Evolutionary conservation across 352 stramenopile genomes (phyloP), one percentile per base, ranked within the genome.

Genomic region (Globisporangium echinulatum): DNA sequence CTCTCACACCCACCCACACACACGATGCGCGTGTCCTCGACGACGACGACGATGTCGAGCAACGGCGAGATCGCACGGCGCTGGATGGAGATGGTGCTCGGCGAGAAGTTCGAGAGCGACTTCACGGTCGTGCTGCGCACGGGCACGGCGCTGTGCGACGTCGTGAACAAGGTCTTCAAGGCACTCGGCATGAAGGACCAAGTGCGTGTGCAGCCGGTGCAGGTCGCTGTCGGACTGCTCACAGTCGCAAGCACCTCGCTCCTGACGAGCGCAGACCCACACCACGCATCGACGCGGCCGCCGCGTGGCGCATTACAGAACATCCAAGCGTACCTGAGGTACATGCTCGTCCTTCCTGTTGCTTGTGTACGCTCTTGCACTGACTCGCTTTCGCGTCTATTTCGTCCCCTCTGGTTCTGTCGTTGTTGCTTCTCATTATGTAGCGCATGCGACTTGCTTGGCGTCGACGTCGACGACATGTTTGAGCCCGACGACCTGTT

Each of bases 11-110:
- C 3, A 44, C 40, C 48, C 9, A 7, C 10, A 49, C 15, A 14
- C n/a, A 46, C 33, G 48, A 67, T 67, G 67, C 66, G 79, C 17
- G 73, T 72, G 54, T 66, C 74, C 25, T 33, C 25, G 25, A 33
- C 25, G 25, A 33, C 25, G 25, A 70, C 70, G 60, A 69, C 75
- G 49, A n/a, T 58, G 46, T 67, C 63, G 63, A 75, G 76, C 58
- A 79, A 79, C 59, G 72, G 75, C 52, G 80, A 89, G 58, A 86
- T 93, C 66, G 83, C 86, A 46, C 77, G 79, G 58, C 79, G 83
- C 50, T 95, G 85, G 85, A 88, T 95, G 64, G 85, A 92, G 60
- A 93, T 95, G 85, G 84, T 95, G 58, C 75, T 93, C 17, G 80
- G 81, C 46, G 83, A 93, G 52, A 91, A 90, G 67, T 79, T 88